A percentile compares a stretch with the other conserved stretches of the same genome.
Evolutionary conservation across 2,329 filamentous ascomycete genomes (phyloP).

Genomic region (Magnaporthiopsis incrustans): DNA sequence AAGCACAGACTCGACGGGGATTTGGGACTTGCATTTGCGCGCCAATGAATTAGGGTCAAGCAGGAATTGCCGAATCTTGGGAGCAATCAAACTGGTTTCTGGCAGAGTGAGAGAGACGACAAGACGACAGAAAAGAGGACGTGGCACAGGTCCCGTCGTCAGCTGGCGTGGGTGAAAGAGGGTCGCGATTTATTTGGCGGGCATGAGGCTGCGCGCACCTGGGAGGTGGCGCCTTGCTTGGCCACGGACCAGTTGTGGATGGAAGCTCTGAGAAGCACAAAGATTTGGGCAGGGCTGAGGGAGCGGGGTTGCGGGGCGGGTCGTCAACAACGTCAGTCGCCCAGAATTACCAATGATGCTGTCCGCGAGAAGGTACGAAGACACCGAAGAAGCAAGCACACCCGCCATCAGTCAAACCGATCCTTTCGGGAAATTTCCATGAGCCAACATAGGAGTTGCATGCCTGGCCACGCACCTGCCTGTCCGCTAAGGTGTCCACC

Average conservation of each 20-base stretch:
- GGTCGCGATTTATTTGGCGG: slow-evolving; percentile 8
- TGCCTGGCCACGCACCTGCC: background rate
- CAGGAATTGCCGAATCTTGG: background rate
- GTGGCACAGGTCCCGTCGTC: background rate
- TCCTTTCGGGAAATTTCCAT: background rate
- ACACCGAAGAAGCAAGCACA: background rate
- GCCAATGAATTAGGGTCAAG: background rate
- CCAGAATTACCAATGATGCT: background rate
- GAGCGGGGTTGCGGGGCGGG: slow-evolving; percentile 4
- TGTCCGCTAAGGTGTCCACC: background rate
- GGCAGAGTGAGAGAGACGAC: background rate
- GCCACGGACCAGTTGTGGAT: slow-evolving; percentile 10
- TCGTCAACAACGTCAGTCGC: background rate
- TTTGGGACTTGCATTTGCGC: background rate
- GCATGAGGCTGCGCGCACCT: slow-evolving; percentile 8
- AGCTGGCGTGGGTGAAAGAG: slow-evolving; percentile 3
- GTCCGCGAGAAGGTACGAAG: background rate
- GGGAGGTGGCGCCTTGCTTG: background rate
- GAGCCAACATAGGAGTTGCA: background rate
- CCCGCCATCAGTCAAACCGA: background rate
- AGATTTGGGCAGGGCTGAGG: slow-evolving; percentile 13
- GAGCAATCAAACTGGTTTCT: background rate
- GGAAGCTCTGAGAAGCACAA: slow-evolving; percentile 19
- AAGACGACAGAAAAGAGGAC: background rate
- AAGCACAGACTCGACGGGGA: background rate